Percentiles rank a stretch among this genome's conserved stretches.
phyloP scores from a whole-genome alignment of 2,329 filamentous ascomycete genomes.

The Ceratocystis smalleyi region DNA sequence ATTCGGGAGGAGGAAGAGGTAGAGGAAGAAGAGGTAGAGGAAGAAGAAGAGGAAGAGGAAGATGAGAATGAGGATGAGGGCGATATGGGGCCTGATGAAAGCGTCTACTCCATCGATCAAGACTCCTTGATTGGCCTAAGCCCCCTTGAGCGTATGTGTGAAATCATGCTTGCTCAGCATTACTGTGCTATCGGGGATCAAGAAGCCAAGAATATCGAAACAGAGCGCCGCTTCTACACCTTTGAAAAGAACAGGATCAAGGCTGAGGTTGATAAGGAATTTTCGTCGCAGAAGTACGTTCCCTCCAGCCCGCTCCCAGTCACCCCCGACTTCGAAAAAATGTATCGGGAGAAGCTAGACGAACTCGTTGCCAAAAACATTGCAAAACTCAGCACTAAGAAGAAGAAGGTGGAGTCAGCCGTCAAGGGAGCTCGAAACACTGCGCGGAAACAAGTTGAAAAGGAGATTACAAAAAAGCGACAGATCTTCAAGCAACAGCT shows the following conservation, averaged over 20 bases:
- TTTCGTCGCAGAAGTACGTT: not conserved
- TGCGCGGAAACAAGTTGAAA: not conserved
- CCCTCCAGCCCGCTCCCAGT: not conserved
- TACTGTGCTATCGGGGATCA: not conserved
- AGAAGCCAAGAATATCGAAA: not conserved
- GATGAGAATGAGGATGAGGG: not conserved
- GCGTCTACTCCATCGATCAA: not conserved
- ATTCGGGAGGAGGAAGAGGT: not conserved
- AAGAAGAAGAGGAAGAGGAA: not conserved
- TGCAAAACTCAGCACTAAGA: not conserved
- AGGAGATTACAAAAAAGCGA: not conserved
- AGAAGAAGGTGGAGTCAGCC: not conserved
- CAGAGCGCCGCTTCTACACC: not conserved
- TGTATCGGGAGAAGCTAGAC: not conserved
- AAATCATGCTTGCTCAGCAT: conserved; percentile 5
- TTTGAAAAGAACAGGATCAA: conserved; percentile 5
- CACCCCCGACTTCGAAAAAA: not conserved
- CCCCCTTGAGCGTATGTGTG: conserved; percentile 1
- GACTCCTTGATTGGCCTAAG: not conserved
- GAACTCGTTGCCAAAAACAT: not conserved
- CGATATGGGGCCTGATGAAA: not conserved
- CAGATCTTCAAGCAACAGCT: not conserved
- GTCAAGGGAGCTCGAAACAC: not conserved
- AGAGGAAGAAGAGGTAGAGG: not conserved
- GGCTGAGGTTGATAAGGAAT: not conserved